Conservation (phyloP, 192 early-diverging fungal genomes). For the Obelidium mucronatum region DNA sequence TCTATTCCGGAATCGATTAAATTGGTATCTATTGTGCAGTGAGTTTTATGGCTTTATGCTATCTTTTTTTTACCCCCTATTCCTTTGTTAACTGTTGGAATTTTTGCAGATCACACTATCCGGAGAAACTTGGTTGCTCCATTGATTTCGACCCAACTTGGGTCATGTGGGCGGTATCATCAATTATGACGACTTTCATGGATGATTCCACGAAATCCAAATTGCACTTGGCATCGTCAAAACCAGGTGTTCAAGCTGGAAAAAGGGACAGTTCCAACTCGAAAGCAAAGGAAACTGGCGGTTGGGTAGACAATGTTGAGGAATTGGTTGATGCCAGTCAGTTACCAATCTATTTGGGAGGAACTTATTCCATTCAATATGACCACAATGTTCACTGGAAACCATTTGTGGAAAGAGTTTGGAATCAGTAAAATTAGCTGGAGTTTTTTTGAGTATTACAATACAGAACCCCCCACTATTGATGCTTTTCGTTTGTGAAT, state of each 20-base stretch:
- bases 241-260: slow-evolving; percentile 5
- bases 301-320: slow-evolving; percentile 1
- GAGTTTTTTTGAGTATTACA: no score
- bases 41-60: no score
- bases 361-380: not conserved
- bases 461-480: no score
- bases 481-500: no score
- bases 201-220: slow-evolving; percentile 78
- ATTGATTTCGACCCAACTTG: no score
- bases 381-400: slow-evolving; percentile 12
- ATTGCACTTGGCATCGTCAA: slow-evolving; percentile 44
- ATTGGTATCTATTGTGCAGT: no score
- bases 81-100: no score
- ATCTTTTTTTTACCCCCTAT: no score
- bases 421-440: no score
- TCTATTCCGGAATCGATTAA: no score
- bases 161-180: slow-evolving; percentile 85
- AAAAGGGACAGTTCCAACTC: slow-evolving; percentile 16
- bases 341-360: not conserved
- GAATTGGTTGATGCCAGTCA: not conserved
- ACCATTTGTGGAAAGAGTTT: not conserved
- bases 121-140: slow-evolving; percentile 78
- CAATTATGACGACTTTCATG: slow-evolving; percentile 87
- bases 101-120: no score
- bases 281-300: not conserved